A percentile compares a stretch with the other conserved stretches of the same genome.
Evolutionary conservation across 345 rosid species (phyloP).

Genomic region (Eucalyptus pumila): DNA sequence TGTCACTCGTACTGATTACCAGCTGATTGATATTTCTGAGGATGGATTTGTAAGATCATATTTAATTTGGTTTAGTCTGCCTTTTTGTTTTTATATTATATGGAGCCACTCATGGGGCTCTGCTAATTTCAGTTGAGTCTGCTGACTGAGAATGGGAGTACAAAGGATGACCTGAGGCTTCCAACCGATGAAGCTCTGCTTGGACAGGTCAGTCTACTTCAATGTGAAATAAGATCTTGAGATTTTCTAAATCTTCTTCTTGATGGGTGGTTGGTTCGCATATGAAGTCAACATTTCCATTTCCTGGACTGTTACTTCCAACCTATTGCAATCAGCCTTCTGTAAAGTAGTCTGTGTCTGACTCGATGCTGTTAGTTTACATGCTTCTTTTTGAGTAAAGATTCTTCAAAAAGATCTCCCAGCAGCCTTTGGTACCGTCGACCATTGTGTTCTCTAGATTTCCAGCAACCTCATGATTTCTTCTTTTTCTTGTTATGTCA

Average conservation of each 20-base stretch:
- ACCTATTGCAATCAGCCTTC: neutral
- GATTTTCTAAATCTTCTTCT: neutral
- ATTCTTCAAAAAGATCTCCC: neutral
- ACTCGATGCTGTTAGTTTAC: neutral
- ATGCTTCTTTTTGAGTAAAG: neutral
- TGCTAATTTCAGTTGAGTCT: constrained; percentile 21
- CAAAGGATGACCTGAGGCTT: constrained; percentile 39
- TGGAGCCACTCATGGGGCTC: neutral
- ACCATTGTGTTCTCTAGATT: neutral
- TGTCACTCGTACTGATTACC: constrained; percentile 44
- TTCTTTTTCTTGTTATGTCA: neutral
- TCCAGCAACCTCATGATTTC: neutral
- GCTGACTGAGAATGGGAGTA: constrained; percentile 28
- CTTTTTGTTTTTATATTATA: neutral
- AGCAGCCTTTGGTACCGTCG: neutral
- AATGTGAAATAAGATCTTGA: neutral
- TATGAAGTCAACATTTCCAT: neutral
- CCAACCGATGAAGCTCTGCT: constrained; percentile 35
- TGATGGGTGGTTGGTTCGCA: neutral
- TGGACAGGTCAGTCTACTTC: constrained; percentile 6
- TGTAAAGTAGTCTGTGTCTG: neutral
- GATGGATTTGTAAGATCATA: constrained; percentile 35
- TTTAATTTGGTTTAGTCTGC: neutral
- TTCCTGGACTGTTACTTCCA: neutral
- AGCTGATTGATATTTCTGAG: constrained; percentile 48